Conservation (phyloP, 306 rosid genomes). For the Dryas octopetala region DNA sequence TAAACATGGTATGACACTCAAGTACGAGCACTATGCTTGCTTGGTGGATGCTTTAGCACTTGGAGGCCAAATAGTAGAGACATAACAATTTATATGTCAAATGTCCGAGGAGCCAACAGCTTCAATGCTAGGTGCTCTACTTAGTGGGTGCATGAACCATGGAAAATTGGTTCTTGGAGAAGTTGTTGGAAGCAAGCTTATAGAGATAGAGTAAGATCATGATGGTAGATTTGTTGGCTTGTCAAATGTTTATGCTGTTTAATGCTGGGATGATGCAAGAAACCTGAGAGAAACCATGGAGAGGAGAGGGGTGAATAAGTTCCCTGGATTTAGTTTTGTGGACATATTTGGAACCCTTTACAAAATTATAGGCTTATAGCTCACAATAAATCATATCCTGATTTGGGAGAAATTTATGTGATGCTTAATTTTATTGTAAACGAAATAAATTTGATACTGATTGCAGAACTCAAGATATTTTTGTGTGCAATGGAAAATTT, state of each 20-base stretch:
- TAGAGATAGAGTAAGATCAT: slow-evolving; percentile 69
- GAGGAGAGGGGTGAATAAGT: slow-evolving; percentile 72
- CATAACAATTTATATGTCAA: slow-evolving; percentile 58
- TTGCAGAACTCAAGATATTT: slow-evolving; percentile 35
- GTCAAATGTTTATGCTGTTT: slow-evolving; percentile 60
- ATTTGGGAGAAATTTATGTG: slow-evolving; percentile 51
- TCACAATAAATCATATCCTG: slow-evolving; percentile 64
- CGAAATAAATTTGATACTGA: slow-evolving; percentile 50
- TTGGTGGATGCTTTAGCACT: slow-evolving; percentile 77
- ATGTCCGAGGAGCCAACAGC: slow-evolving; percentile 65
- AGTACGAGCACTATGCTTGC: slow-evolving; percentile 70
- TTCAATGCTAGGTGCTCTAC: slow-evolving; percentile 73
- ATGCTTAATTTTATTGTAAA: slow-evolving; percentile 50
- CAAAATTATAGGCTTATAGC: slow-evolving; percentile 50
- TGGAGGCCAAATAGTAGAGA: slow-evolving; percentile 57
- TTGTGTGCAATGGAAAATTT: slow-evolving; percentile 31
- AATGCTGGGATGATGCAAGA: slow-evolving; percentile 73
- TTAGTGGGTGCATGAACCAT: slow-evolving; percentile 68
- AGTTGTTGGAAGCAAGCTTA: slow-evolving; percentile 66
- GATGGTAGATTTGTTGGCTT: slow-evolving; percentile 81
- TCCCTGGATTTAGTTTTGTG: slow-evolving; percentile 67
- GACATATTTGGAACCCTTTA: slow-evolving; percentile 60
- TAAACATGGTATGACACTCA: slow-evolving; percentile 49
- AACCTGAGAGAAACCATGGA: slow-evolving; percentile 69
- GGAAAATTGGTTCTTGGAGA: slow-evolving; percentile 64